phyloP scores from a whole-genome alignment of 2,329 filamentous ascomycete genomes.

The Aspergillus pseudotamarii region DNA sequence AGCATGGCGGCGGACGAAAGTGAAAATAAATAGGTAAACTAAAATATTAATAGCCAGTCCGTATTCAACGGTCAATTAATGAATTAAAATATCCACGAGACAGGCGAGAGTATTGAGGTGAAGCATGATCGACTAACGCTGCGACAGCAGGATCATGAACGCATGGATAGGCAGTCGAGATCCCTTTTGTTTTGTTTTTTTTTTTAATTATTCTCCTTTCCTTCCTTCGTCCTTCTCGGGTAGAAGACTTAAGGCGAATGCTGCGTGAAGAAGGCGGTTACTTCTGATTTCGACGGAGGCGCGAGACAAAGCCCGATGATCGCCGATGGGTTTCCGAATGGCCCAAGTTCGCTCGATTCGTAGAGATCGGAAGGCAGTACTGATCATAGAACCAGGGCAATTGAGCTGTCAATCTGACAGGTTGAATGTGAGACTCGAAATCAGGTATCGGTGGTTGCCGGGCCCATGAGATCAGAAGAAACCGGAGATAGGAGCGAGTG shows the following conservation, averaged over 20 bases:
- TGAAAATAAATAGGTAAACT: neutral
- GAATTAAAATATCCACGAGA: conserved; percentile 15
- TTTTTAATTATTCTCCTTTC: neutral
- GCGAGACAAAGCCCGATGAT: conserved; percentile 15
- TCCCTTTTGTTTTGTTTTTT: no score
- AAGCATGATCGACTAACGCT: conserved; percentile 25
- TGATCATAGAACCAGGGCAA: conserved; percentile 6
- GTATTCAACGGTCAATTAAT: conserved; percentile 18
- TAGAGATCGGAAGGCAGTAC: conserved; percentile 9
- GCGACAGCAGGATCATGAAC: conserved; percentile 12
- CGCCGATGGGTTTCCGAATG: conserved; percentile 18
- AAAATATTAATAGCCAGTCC: neutral
- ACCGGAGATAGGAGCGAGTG: conserved; percentile 8
- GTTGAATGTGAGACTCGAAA: conserved; percentile 9
- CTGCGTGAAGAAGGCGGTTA: neutral
- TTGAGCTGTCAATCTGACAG: conserved; percentile 22
- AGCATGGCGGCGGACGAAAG: conserved; percentile 26
- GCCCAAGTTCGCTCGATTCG: conserved; percentile 10
- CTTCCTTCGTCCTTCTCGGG: neutral
- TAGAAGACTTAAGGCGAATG: neutral
- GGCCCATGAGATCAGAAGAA: conserved; percentile 10
- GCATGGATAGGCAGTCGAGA: neutral
- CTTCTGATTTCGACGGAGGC: conserved; percentile 10
- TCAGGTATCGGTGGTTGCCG: conserved; percentile 7
- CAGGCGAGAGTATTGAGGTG: conserved; percentile 15